phyloP scores from a whole-genome alignment of 2,329 filamentous ascomycete genomes.

The Penicillium sp. region DNA sequence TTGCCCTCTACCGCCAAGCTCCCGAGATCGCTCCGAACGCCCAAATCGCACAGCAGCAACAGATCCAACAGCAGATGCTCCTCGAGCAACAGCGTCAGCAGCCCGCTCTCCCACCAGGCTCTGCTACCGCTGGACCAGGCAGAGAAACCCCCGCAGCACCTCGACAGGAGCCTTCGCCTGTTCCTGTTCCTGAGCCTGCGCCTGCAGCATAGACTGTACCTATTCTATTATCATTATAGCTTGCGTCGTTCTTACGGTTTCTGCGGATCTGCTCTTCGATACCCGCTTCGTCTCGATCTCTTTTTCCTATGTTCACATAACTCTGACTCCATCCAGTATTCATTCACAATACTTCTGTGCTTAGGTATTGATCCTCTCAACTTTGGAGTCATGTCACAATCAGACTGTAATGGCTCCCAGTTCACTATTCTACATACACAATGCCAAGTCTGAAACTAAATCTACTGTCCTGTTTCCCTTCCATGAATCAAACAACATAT shows the following conservation, averaged over 20 bases:
- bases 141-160: constrained; percentile 21
- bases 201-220: constrained; percentile 25
- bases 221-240: constrained; percentile 5
- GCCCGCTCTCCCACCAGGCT: constrained; percentile 36
- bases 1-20: constrained; percentile 84
- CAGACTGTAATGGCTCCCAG: constrained; percentile 23
- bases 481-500: not conserved
- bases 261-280: constrained; percentile 18
- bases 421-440: constrained; percentile 1
- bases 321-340: not conserved
- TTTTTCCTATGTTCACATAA: not conserved
- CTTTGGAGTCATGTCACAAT: constrained; percentile 17
- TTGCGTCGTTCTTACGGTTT: not conserved
- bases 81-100: constrained; percentile 34
- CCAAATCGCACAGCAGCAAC: constrained; percentile 40
- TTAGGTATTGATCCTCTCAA: constrained; percentile 10
- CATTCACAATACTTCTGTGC: constrained; percentile 4
- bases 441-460: not conserved
- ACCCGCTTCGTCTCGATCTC: constrained; percentile 17
- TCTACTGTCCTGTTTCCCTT: too few species aligned
- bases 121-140: constrained; percentile 34
- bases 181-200: constrained; percentile 19
- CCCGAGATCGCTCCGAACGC: constrained; percentile 45
- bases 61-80: constrained; percentile 39
- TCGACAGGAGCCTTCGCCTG: constrained; percentile 18